phyloP scores from a whole-genome alignment of 352 stramenopile species.

The Globisporangium solare region DNA sequence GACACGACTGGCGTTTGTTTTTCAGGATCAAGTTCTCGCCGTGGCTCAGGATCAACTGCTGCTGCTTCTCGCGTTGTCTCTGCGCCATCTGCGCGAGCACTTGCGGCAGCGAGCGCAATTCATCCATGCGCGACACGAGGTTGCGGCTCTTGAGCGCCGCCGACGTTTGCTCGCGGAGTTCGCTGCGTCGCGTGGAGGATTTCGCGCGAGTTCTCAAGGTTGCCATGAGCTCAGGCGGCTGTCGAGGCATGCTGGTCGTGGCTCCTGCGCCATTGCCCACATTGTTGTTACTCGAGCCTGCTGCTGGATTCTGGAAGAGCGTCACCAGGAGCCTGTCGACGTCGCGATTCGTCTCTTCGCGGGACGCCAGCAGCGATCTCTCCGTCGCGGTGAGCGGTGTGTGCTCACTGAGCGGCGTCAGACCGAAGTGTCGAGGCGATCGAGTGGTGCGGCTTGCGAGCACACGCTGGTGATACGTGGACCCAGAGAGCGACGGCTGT shows the following conservation, averaged over 20 bases:
- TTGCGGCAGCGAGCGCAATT: slow-evolving; percentile 47
- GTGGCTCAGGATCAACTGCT: slow-evolving; percentile 34
- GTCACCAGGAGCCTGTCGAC: slow-evolving; percentile 37
- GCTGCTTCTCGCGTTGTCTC: slow-evolving; percentile 27
- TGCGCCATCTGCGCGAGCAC: slow-evolving; percentile 45
- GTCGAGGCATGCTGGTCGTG: not conserved
- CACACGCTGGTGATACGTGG: slow-evolving; percentile 40
- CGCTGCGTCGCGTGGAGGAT: slow-evolving; percentile 40
- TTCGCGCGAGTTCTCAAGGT: slow-evolving; percentile 9
- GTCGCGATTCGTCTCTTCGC: slow-evolving; percentile 36
- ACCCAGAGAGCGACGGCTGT: slow-evolving; percentile 24
- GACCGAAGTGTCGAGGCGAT: slow-evolving; percentile 1
- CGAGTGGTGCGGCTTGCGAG: slow-evolving; percentile 14
- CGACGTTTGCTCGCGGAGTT: slow-evolving; percentile 45
- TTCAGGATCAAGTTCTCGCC: slow-evolving; percentile 44
- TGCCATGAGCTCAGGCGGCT: not conserved
- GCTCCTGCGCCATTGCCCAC: not conserved
- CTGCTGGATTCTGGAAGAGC: slow-evolving; percentile 27
- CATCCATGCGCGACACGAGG: slow-evolving; percentile 45
- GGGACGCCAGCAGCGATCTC: slow-evolving; percentile 21
- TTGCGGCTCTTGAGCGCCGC: slow-evolving; percentile 47
- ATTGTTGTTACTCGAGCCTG: not conserved
- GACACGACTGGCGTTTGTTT: slow-evolving; percentile 35
- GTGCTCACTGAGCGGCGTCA: slow-evolving; percentile 13
- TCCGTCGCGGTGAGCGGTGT: slow-evolving; percentile 26